Evolutionary conservation across 2,329 filamentous ascomycete genomes (phyloP).

Genomic region (Tolypocladium paradoxum): DNA sequence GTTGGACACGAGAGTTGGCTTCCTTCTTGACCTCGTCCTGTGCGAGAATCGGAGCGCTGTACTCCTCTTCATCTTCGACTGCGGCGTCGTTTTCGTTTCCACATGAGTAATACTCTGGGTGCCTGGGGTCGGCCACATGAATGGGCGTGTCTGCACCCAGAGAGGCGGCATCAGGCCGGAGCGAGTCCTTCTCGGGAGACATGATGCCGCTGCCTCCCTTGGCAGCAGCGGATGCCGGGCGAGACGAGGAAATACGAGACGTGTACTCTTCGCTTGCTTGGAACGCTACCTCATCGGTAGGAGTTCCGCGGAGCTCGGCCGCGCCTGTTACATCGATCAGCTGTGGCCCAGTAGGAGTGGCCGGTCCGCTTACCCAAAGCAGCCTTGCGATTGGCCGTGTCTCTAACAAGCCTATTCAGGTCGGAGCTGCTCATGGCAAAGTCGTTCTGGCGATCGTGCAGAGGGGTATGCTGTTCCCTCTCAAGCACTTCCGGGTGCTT

Average conservation of each 20-base stretch:
- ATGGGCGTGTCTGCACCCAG: slow-evolving; percentile 49
- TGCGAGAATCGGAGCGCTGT: slow-evolving; percentile 74
- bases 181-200: slow-evolving; percentile 15
- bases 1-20: slow-evolving; percentile 54
- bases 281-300: slow-evolving; percentile 85
- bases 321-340: slow-evolving; percentile 40
- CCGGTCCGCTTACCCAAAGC: slow-evolving; percentile 20
- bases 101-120: slow-evolving; percentile 26
- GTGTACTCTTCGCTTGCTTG: slow-evolving; percentile 77
- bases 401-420: slow-evolving; percentile 77
- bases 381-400: slow-evolving; percentile 47
- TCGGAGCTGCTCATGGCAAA: slow-evolving; percentile 85
- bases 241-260: slow-evolving; percentile 63
- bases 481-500: slow-evolving; percentile 77
- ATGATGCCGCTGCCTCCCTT: slow-evolving; percentile 19
- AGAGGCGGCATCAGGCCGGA: slow-evolving; percentile 17
- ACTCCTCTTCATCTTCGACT: slow-evolving; percentile 48
- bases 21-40: slow-evolving; percentile 77
- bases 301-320: slow-evolving; percentile 56
- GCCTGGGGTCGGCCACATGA: slow-evolving; percentile 57
- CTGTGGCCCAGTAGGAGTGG: slow-evolving; percentile 8
- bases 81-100: slow-evolving; percentile 33
- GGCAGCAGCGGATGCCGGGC: slow-evolving; percentile 32
- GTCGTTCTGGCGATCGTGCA: slow-evolving; percentile 50
- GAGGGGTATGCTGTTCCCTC: slow-evolving; percentile 55